phyloP scores from a whole-genome alignment of 139 green algal species.

The Micractinium conductrix region DNA sequence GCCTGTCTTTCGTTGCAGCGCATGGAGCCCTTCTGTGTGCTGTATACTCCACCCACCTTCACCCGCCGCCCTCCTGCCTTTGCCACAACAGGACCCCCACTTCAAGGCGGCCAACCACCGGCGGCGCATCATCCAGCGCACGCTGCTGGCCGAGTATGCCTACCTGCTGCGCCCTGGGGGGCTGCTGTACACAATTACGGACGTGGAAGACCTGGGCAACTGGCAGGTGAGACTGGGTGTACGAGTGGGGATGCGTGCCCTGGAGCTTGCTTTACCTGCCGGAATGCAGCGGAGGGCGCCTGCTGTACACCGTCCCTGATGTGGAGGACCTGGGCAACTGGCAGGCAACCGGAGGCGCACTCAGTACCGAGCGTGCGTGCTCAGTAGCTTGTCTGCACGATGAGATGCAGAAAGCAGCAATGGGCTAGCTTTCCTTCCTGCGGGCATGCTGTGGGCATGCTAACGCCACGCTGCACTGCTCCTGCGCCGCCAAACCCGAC shows the following conservation, averaged over 20 bases:
- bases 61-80: background rate
- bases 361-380: background rate
- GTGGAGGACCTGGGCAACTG: constrained; percentile 85
- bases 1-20: no score
- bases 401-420: no score
- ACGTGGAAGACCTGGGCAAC: constrained; percentile 86
- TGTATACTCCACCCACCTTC: background rate
- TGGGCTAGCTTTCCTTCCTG: no score
- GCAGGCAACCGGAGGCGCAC: constrained; percentile 51
- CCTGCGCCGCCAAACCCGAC: no score
- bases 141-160: constrained; percentile 94
- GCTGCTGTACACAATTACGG: constrained; percentile 92
- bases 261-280: no score
- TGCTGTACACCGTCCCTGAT: constrained; percentile 94
- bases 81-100: constrained; percentile 77
- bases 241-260: background rate
- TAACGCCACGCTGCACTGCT: no score
- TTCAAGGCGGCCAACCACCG: constrained; percentile 86
- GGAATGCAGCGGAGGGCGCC: no score
- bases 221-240: constrained; percentile 74
- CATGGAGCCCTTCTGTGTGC: no score
- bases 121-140: constrained; percentile 90
- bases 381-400: background rate
- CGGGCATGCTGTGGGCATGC: no score
- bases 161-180: constrained; percentile 87